Base-by-base conservation (phyloP, 169 alveolate genomes). In the Theileria annulata region DNA sequence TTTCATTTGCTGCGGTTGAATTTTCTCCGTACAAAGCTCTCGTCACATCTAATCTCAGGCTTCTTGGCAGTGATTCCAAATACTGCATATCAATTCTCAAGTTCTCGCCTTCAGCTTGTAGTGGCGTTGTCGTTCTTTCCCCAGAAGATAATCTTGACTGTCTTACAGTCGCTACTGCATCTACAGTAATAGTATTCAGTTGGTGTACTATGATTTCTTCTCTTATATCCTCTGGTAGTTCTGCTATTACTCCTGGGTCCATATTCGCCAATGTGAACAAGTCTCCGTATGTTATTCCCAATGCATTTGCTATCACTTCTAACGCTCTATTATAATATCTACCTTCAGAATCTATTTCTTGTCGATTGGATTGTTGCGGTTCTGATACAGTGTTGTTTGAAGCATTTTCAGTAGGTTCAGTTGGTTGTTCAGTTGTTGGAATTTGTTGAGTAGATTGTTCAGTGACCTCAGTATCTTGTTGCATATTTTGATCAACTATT, bases 201-300 rank as follows among this genome's bases (percentile, higher is more conserved):
- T 83, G 90, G 73, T 83, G 87, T 23, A 27, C 2, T n/a, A 83
- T 83, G 17, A 83, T 69, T 71, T 83, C 90, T 15, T 83, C 86
- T 19, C 90, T 59, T 27, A 83, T 51, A 17, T 83, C 86, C 33
- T 56, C 69, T 30, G 90, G 90, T n/a, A 83, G 21, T 62, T 83
- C 90, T 8, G 81, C 80, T 19, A 83, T 58, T 35, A 83, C 90
- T 17, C 75, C 33, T 10, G 87, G 81, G 68, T 75, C 85, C 90
- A 83, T 83, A 33, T 59, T 70, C 27, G 90, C 87, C 71, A 75
- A 47, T 21, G 67, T 9, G 59, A 83, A 70, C 62, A 83, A 54
- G 37, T 76, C 86, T 2, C n/a, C 35, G 69, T 76, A 70, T 30
- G 56, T 54, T 25, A 83, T 54, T 33, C 90, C 86, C 35, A 83